phyloP scores from a whole-genome alignment of 768 basidiomycete genomes.

The Stropharia rugosoannulata region DNA sequence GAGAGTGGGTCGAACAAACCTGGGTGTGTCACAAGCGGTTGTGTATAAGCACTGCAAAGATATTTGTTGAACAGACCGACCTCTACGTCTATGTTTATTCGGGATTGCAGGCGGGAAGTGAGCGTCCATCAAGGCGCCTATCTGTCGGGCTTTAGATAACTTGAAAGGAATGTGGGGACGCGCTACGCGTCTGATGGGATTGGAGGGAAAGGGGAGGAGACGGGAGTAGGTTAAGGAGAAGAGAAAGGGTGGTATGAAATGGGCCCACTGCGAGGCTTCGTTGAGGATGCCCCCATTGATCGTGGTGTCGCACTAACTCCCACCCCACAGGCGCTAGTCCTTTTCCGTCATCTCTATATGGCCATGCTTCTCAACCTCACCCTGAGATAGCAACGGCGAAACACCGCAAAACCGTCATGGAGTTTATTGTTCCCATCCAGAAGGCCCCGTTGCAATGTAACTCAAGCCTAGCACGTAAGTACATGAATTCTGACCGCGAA shows the following conservation, averaged over 20 bases:
- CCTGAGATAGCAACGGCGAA: constrained; percentile 23
- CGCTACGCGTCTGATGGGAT: constrained; percentile 6
- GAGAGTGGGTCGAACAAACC: background rate
- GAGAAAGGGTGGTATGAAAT: background rate
- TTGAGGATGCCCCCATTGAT: constrained; percentile 3
- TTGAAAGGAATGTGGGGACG: constrained; percentile 12
- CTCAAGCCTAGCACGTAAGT: no score
- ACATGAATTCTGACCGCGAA: background rate
- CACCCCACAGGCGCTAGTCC: constrained; percentile 19
- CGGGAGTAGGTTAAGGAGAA: constrained; percentile 9
- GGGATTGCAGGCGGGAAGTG: constrained; percentile 7
- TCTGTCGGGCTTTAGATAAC: constrained; percentile 3
- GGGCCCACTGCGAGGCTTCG: background rate
- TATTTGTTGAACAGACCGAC: background rate
- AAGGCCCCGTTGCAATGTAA: no score
- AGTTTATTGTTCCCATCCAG: background rate
- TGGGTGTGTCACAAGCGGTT: constrained; percentile 1
- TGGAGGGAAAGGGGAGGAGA: background rate
- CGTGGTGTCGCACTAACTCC: constrained; percentile 12
- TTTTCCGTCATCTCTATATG: background rate
- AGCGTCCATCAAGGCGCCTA: constrained; percentile 25
- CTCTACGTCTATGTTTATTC: constrained; percentile 13
- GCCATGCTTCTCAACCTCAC: constrained; percentile 4
- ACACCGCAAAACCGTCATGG: background rate
- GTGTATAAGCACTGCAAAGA: background rate